A percentile compares a stretch with the other conserved stretches of the same genome.
Evolutionary conservation across 495 filamentous ascomycete genomes (phyloP).

Genomic region (Rostrohypoxylon terebratum): DNA sequence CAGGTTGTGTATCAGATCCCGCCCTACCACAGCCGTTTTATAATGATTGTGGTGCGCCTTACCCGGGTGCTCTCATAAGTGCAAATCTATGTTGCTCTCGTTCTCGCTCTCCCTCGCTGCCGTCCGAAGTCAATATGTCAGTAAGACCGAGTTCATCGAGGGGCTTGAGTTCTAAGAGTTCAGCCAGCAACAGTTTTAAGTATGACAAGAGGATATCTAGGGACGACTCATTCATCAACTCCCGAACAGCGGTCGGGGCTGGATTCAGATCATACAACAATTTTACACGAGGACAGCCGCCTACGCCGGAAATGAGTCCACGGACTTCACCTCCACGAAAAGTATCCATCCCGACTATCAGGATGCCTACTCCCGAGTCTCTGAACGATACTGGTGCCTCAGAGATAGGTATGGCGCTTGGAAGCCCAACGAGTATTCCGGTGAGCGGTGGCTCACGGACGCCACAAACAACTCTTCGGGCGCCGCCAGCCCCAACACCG

Average conservation of each 20-base stretch:
- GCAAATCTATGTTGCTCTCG: slow-evolving; percentile 54
- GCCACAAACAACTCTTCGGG: slow-evolving; percentile 30
- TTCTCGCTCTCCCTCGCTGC: slow-evolving; percentile 54
- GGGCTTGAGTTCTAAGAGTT: slow-evolving; percentile 39
- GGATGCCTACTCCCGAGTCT: slow-evolving; percentile 57
- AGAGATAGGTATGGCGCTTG: slow-evolving; percentile 69
- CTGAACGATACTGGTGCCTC: slow-evolving; percentile 48
- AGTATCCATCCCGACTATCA: slow-evolving; percentile 41
- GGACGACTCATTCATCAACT: slow-evolving; percentile 61
- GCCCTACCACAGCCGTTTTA: slow-evolving; percentile 50
- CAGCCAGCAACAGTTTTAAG: slow-evolving; percentile 42
- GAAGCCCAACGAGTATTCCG: slow-evolving; percentile 60
- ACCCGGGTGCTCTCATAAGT: slow-evolving; percentile 29
- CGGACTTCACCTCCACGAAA: slow-evolving; percentile 41
- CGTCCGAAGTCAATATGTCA: slow-evolving; percentile 52
- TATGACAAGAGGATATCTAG: slow-evolving; percentile 57
- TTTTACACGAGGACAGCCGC: slow-evolving; percentile 51
- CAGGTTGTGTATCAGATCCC: slow-evolving; percentile 60
- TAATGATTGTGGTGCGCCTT: slow-evolving; percentile 38
- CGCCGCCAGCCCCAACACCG: slow-evolving; percentile 29
- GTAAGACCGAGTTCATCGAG: slow-evolving; percentile 58
- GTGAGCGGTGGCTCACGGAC: slow-evolving; percentile 26
- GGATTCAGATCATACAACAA: slow-evolving; percentile 48
- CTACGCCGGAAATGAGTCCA: slow-evolving; percentile 60
- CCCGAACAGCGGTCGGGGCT: slow-evolving; percentile 34